A percentile compares a stretch with the other conserved stretches of the same genome.
phyloP scores from a whole-genome alignment of 2,329 filamentous ascomycete genomes.

The Xylaria sp. region DNA sequence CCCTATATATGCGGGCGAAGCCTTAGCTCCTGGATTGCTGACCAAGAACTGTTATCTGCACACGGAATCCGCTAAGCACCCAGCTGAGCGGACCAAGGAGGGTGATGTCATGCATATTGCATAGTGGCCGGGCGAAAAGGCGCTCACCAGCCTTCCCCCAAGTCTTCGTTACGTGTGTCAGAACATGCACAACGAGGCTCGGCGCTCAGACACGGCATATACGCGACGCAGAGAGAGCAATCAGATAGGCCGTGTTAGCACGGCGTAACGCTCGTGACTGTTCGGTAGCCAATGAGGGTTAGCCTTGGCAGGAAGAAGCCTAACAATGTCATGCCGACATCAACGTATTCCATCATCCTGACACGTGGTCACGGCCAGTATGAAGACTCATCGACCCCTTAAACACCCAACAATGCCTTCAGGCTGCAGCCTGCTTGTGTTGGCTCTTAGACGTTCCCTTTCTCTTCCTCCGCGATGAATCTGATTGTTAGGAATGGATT shows the following conservation, averaged over 20 bases:
- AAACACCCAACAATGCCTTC: background rate
- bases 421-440: constrained; percentile 15
- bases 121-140: constrained; percentile 22
- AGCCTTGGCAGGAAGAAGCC: constrained; percentile 13
- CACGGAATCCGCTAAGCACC: background rate
- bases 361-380: constrained; percentile 5
- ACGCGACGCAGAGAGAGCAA: background rate
- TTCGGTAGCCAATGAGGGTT: background rate
- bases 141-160: constrained; percentile 2
- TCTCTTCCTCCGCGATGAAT: background rate
- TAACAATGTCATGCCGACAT: constrained; percentile 2
- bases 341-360: background rate
- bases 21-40: background rate
- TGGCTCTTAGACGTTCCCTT: background rate
- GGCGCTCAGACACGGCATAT: background rate
- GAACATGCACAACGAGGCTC: constrained; percentile 19
- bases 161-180: background rate
- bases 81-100: constrained; percentile 10
- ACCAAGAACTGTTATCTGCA: background rate
- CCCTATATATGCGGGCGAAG: constrained; percentile 18
- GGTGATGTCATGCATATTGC: constrained; percentile 9
- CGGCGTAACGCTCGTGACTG: constrained; percentile 15
- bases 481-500: background rate
- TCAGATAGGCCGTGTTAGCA: background rate
- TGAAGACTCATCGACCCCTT: background rate